Base-by-base conservation (phyloP, 2,329 filamentous ascomycete genomes). In the Aspergillus viridinutans region DNA sequence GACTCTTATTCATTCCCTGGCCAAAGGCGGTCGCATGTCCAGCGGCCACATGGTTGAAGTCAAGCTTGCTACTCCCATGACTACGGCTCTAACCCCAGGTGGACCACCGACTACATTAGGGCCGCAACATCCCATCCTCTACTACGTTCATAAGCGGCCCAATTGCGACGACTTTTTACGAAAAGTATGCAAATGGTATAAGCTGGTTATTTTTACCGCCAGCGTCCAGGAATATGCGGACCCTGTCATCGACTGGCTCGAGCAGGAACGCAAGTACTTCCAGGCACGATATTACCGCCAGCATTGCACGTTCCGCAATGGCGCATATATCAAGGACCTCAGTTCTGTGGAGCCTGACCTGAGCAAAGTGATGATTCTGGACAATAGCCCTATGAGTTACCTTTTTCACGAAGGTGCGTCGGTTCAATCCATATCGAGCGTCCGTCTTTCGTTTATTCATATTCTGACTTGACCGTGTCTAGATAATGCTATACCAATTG, bases 1-100 rank as follows among this genome's bases (percentile, higher is more conserved):
- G 76, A 99, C 94, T 0, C 78, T 99, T 64, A 99, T 99, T 64
- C 94, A 99, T 80, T 97, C 92, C 74, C 92, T 97, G 83, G 92
- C 93, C 59, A 97, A 97, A 73, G 94, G 94, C 29, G 92, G 93
- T 53, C 85, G 93, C 58, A 96, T 96, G 88, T 93, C 90, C 67
- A 93, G 90, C 21, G 94, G 94, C 20, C 94, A 99, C 76, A 99
- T 99, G 94, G 92, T 99, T 53, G 94, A 99, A 77, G 94, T 99
- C 61, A 92, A 92, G 67, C 82, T 96, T 59, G 67, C 76, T 29
- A 69, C 74, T 45, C 74, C 76, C 28, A 72, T 76, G 61, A 69
- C 69, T 10, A 70, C 72, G 20, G 66, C 75, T 26, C 63, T 74
- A 54, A 65, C 71, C 5, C 65, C 72, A 1, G 72, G 71, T 8